Evolutionary conservation across 2,329 filamentous ascomycete species (phyloP).

Genomic region (Calonectria pauciramosa): DNA sequence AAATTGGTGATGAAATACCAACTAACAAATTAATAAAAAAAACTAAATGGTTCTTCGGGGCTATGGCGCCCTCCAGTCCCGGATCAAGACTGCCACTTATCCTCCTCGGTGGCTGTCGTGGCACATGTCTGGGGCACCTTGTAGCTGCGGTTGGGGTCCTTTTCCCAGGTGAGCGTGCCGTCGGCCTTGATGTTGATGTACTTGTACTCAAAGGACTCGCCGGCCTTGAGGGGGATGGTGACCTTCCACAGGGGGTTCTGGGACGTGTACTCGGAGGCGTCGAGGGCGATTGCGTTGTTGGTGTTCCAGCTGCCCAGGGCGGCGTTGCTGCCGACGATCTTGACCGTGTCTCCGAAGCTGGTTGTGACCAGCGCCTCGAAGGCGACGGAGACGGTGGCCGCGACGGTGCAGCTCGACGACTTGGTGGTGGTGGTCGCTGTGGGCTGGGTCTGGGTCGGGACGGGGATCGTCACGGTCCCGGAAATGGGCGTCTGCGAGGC

Average conservation of each 20-base stretch:
- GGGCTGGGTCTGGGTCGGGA: slow-evolving; percentile 42
- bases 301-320: slow-evolving; percentile 75
- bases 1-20: background rate
- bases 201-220: slow-evolving; percentile 75
- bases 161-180: slow-evolving; percentile 74
- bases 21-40: background rate
- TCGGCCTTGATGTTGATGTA: slow-evolving; percentile 72
- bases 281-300: slow-evolving; percentile 66
- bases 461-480: slow-evolving; percentile 46
- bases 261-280: slow-evolving; percentile 70
- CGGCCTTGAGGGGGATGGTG: slow-evolving; percentile 68
- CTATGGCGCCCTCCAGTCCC: no score
- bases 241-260: slow-evolving; percentile 73
- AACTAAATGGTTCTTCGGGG: no score
- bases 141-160: slow-evolving; percentile 64
- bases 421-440: slow-evolving; percentile 47
- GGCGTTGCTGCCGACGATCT: slow-evolving; percentile 71
- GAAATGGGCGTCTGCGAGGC: slow-evolving; percentile 60
- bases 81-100: slow-evolving; percentile 47
- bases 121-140: slow-evolving; percentile 50
- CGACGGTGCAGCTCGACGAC: slow-evolving; percentile 53
- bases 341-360: slow-evolving; percentile 73
- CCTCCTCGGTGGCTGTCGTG: slow-evolving; percentile 43
- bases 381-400: slow-evolving; percentile 68
- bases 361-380: slow-evolving; percentile 74